Evolutionary conservation across 2,329 filamentous ascomycete species (phyloP), one percentile per base, ranked within the genome.

Genomic region (Cercospora janseana): DNA sequence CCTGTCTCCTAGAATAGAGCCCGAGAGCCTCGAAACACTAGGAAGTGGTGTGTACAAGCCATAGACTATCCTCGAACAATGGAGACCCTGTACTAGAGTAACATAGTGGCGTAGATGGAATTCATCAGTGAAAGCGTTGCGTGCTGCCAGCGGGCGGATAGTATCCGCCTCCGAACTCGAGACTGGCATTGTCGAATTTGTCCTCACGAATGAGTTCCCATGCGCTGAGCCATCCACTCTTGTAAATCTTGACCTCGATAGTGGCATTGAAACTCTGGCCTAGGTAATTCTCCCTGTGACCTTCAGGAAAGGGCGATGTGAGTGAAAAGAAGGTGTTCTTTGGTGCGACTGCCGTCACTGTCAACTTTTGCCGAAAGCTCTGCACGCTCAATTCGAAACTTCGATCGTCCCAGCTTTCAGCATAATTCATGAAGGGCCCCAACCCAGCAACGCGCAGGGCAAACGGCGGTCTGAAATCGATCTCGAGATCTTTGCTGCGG

Each of bases 81-180:
- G n/a, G n/a, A 29, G 4, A 13, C 6, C 7, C 15, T 6, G 9
- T 21, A 16, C 6, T 16, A 13, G 7, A 43, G 21, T 40, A 26
- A 23, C 37, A 34, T 21, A 4, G 8, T 29, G 13, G 13, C 35
- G n/a, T 7, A 32, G 28, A 42, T 6, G 5, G 9, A n/a, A 15
- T n/a, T n/a, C n/a, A n/a, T 66, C 54, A 71, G 38, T 70, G 61
- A 43, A 66, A 67, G 18, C 66, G 64, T 47, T 70, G 56, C 2
- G 65, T 59, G 44, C 59, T 66, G 2, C 72, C 73, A 32, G 68
- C 66, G 21, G 66, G 68, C 5, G 69, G 68, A 63, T 74, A 77
- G 56, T 74, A 77, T 1, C 61, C 71, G 0, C 72, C 75, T 0
- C 74, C 75, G 66, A 77, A 78, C 53, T 78, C 75, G 49, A 78